Evolutionary conservation across 495 filamentous ascomycete species (phyloP), one percentile per base, ranked within the genome.

Genomic region (Aspergillus baeticus): DNA sequence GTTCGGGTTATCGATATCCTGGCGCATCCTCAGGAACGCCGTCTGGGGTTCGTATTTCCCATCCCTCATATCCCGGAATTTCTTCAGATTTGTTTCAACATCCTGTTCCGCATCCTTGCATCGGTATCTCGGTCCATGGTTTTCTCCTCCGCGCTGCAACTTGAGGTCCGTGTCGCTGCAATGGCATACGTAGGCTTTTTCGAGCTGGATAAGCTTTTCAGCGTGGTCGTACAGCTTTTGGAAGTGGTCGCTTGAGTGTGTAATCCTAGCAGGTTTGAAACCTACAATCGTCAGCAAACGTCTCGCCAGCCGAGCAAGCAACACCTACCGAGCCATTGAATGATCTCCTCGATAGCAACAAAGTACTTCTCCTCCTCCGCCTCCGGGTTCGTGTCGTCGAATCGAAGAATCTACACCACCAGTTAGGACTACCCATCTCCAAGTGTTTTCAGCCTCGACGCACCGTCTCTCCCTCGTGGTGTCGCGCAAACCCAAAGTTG

Each of bases 401-500:
- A 90, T 51, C 86, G 73, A 57, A 50, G 47, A 35, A 50, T 50
- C 47, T 50, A 54, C 23, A 36, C 21, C 23, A 36, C 21, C 13
- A 6, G 45, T 55, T 34, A 60, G 57, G 17, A 33, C 3, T 3
- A 3, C 26, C 20, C 26, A 18, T 14, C 35, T 17, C 20, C 6
- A 17, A 26, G 5, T 1, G 1, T 11, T 15, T 5, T 6, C 1
- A 1, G 5, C 33, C 15, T 14, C 21, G 6, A 55, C 57, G 21
- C 45, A 55, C 57, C 22, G 54, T 57, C 26, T 57, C 45, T 50
- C 95, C 95, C 11, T 87, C 87, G 69, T 96, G 87, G 64, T 87
- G 85, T 61, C 82, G 84, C 10, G 94, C 94, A 72, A 96, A 97
- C 0, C 94, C 95, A 68, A 98, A 98, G 73, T 98, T 98, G 63